Evolutionary conservation across 2,329 filamentous ascomycete species (phyloP), one percentile per base, ranked within the genome.

Genomic region (Didymella arachidicola): DNA sequence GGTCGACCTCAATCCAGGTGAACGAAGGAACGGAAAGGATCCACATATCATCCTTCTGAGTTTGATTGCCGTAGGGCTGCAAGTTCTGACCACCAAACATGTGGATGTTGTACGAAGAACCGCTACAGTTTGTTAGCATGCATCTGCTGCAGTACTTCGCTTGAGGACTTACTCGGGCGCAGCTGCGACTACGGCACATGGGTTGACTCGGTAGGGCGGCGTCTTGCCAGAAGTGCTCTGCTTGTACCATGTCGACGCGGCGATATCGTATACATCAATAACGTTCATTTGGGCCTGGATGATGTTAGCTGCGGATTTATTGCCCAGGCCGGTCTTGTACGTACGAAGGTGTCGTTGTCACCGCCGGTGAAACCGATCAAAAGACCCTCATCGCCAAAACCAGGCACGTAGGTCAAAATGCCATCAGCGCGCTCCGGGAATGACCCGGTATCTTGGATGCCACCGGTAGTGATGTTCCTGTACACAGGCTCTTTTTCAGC

Each of bases 261-360:
- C 89, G 57, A 94, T 85, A 69, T 95, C 91, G 73, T 92, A 95
- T n/a, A 94, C 86, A 64, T 93, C 89, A 38, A 93, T 88, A 16
- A 85, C 83, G 47, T 87, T 92, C 79, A 94, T 93, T 16, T 83
- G 81, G 0, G 83, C 85, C 82, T 84, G 47, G 3, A 8, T 10
- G n/a, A 18, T 16, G 41, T 70, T 56, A 70, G 66, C 19, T 5
- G 39, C 7, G 11, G 18, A 1, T 10, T 1, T 36, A 2, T 48
- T 8, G 3, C 2, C 39, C 19, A 1, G 6, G 19, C 19, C 38
- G 25, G 12, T 18, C 3, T 3, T 29, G 34, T 27, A 72, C 81
- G 78, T 67, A 88, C 87, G 68, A 91, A 93, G 22, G 87, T 85
- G 26, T 81, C 78, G 69, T 86, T 83, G 78, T 87, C 85, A 2